phyloP scores from a whole-genome alignment of 257 asterid genomes.

The Dorcoceras hygrometricum region DNA sequence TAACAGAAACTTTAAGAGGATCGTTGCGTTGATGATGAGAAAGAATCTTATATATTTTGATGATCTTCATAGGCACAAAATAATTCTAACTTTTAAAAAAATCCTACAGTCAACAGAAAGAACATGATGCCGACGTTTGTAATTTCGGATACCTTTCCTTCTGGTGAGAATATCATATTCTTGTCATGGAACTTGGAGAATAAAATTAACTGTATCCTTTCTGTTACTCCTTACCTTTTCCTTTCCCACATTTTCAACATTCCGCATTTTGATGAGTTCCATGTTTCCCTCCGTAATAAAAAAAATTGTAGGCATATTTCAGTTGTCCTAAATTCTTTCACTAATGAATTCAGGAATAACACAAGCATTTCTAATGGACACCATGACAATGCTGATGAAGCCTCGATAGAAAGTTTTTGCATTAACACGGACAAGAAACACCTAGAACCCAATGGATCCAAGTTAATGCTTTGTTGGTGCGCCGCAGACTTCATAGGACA shows the following conservation, averaged over 20 bases:
- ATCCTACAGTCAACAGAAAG: slow-evolving; percentile 22
- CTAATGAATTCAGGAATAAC: slow-evolving; percentile 6
- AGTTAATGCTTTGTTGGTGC: slow-evolving; percentile 11
- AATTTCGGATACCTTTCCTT: slow-evolving; percentile 5
- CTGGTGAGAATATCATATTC: slow-evolving; percentile 19
- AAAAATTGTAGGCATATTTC: too few relatives aligned
- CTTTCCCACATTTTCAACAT: background rate
- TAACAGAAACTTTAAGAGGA: too few relatives aligned
- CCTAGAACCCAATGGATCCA: background rate
- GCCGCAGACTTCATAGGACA: slow-evolving; percentile 10
- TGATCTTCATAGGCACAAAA: slow-evolving; percentile 39
- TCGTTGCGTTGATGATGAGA: slow-evolving; percentile 37
- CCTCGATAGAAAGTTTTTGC: slow-evolving; percentile 11
- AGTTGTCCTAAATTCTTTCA: background rate
- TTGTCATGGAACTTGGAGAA: slow-evolving; percentile 9
- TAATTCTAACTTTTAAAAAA: background rate
- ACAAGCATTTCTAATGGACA: slow-evolving; percentile 21
- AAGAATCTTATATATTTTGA: slow-evolving; percentile 36
- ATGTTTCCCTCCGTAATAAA: too few relatives aligned
- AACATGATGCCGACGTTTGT: slow-evolving; percentile 9
- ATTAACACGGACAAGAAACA: background rate
- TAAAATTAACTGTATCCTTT: too few relatives aligned
- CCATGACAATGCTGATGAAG: slow-evolving; percentile 17
- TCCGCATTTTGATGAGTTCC: background rate
- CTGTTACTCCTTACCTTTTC: background rate